A percentile compares a stretch with the other conserved stretches of the same genome.
Evolutionary conservation across 768 basidiomycete genomes (phyloP).

Genomic region (Mycena crocata): DNA sequence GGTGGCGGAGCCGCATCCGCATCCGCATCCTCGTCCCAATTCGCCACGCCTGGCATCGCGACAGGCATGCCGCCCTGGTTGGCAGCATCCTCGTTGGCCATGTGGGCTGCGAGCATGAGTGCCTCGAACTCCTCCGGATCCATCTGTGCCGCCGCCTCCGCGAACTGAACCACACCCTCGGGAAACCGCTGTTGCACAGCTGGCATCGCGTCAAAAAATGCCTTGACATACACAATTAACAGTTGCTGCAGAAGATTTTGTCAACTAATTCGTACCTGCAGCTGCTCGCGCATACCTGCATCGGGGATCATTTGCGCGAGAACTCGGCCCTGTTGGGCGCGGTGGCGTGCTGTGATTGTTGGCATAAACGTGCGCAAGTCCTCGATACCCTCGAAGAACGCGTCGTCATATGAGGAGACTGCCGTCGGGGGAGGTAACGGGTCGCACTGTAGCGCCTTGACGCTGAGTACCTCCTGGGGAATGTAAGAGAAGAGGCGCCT

Average conservation of each 20-base stretch:
- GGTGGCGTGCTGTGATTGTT: constrained; percentile 50
- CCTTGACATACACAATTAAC: constrained; percentile 40
- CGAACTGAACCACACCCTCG: constrained; percentile 74
- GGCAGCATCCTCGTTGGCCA: constrained; percentile 40
- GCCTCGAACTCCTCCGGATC: constrained; percentile 71
- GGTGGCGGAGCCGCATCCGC: no score
- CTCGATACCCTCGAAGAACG: constrained; percentile 79
- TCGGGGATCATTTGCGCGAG: constrained; percentile 56
- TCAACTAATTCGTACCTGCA: constrained; percentile 52
- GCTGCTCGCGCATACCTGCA: constrained; percentile 66
- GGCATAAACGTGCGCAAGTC: constrained; percentile 59
- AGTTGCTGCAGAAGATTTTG: background rate
- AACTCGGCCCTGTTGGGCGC: constrained; percentile 60
- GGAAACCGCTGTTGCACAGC: constrained; percentile 67
- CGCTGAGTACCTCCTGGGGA: constrained; percentile 64
- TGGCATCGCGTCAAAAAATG: constrained; percentile 68
- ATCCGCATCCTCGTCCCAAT: constrained; percentile 41
- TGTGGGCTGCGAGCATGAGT: constrained; percentile 58
- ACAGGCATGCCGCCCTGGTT: constrained; percentile 61
- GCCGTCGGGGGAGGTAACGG: constrained; percentile 82
- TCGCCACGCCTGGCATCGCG: constrained; percentile 50
- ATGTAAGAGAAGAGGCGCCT: constrained; percentile 77
- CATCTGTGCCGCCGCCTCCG: constrained; percentile 64
- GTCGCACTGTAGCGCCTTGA: constrained; percentile 80
- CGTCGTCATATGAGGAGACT: constrained; percentile 71